Evolutionary conservation across 306 rosid species (phyloP).

Genomic region (Medicago lupulina): DNA sequence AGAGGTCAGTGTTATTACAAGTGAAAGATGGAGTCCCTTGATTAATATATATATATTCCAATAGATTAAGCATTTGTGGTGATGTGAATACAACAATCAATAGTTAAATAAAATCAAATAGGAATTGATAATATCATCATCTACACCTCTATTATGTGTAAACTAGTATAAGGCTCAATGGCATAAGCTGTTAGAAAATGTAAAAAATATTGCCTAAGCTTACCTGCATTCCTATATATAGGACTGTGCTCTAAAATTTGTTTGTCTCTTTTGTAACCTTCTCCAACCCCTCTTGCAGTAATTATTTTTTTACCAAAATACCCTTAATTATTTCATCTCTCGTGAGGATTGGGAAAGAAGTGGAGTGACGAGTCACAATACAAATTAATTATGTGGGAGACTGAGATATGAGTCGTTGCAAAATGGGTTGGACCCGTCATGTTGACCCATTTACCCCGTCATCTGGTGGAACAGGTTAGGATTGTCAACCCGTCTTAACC

Average conservation of each 20-base stretch:
- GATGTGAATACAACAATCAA: constrained; percentile 17
- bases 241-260: background rate
- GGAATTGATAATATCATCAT: background rate
- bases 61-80: constrained; percentile 7
- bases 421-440: background rate
- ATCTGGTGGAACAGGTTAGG: too few species aligned
- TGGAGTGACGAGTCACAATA: background rate
- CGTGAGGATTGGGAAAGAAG: background rate
- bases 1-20: constrained; percentile 12
- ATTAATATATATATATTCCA: constrained; percentile 19
- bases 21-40: constrained; percentile 22
- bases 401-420: background rate
- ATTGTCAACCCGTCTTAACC: background rate
- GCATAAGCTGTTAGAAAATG: constrained; percentile 29
- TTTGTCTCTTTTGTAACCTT: background rate
- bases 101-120: constrained; percentile 21
- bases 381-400: constrained; percentile 4
- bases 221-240: background rate
- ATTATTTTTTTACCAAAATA: background rate
- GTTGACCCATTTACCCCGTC: too few species aligned
- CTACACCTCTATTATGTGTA: constrained; percentile 14
- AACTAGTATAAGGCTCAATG: constrained; percentile 2
- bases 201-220: background rate
- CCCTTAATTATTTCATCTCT: background rate
- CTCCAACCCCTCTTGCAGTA: background rate